These are phyloP conservation scores for Adansonia madagascariensis DNA, from an alignment of 441 rosid genomes.

Conservation along the genomic window DNA sequence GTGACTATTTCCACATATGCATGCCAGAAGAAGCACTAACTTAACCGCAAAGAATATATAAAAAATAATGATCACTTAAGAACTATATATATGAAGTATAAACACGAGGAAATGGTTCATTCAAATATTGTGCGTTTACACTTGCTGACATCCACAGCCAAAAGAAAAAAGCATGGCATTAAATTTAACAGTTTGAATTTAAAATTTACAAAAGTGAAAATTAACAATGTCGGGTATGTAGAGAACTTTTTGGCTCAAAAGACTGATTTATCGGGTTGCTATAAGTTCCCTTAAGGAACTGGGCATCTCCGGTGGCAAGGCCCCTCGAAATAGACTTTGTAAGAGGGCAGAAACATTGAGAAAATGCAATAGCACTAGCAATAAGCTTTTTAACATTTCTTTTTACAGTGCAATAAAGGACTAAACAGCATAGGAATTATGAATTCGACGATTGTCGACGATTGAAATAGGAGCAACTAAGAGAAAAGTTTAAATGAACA, in stretches of 20 bases:
- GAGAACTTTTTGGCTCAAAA: not conserved
- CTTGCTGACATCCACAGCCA: not conserved
- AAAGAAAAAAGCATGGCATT: not conserved
- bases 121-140: not conserved
- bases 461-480: too few species aligned
- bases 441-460: too few species aligned
- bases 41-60: not conserved
- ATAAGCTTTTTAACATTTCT: not conserved
- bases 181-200: not conserved
- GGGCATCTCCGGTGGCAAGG: not conserved
- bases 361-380: not conserved
- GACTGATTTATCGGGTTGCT: not conserved
- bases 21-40: not conserved
- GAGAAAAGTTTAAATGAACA: too few species aligned
- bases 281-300: not conserved
- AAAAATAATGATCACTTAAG: not conserved
- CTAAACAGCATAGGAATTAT: not conserved
- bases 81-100: not conserved
- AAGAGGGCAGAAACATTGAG: not conserved
- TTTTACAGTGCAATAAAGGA: not conserved
- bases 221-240: not conserved
- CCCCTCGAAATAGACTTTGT: too few species aligned
- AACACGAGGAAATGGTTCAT: not conserved
- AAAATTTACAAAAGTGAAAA: not conserved
- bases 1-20: not conserved